These are phyloP conservation scores for Ophiostoma tasmaniense DNA, from an alignment of 2,329 filamentous ascomycete genomes.

Conservation along the genomic window DNA sequence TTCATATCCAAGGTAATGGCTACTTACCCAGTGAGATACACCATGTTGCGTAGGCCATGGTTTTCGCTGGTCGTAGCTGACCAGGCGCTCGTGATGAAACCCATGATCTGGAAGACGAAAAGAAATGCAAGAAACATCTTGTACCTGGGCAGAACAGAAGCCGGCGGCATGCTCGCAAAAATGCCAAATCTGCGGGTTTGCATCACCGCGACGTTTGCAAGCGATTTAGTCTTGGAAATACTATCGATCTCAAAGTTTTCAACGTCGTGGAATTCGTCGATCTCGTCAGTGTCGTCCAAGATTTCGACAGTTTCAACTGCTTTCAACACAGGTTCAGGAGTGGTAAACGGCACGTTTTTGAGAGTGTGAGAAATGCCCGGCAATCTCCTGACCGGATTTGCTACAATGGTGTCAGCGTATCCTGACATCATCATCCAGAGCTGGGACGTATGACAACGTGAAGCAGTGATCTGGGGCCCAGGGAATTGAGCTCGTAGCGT, in stretches of 20 bases:
- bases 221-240: not conserved
- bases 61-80: not conserved
- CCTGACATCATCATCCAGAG: not conserved
- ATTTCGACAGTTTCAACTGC: not conserved
- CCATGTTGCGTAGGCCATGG: constrained; percentile 28
- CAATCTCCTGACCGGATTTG: not conserved
- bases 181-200: not conserved
- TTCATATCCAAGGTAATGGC: no score
- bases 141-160: not conserved
- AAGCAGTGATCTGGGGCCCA: not conserved
- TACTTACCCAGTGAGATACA: constrained; percentile 43
- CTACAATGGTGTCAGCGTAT: constrained; percentile 6
- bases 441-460: not conserved
- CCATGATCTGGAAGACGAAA: constrained; percentile 4
- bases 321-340: not conserved
- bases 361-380: not conserved
- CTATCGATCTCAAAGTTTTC: not conserved
- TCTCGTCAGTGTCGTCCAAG: not conserved
- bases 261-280: not conserved
- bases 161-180: not conserved
- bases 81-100: not conserved
- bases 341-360: not conserved
- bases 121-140: constrained; percentile 9
- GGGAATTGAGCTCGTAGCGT: not conserved
- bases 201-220: no score